Evolutionary conservation across 1,284 basidiomycete species (phyloP).

Genomic region (Cutaneotrichosporon mucoides): DNA sequence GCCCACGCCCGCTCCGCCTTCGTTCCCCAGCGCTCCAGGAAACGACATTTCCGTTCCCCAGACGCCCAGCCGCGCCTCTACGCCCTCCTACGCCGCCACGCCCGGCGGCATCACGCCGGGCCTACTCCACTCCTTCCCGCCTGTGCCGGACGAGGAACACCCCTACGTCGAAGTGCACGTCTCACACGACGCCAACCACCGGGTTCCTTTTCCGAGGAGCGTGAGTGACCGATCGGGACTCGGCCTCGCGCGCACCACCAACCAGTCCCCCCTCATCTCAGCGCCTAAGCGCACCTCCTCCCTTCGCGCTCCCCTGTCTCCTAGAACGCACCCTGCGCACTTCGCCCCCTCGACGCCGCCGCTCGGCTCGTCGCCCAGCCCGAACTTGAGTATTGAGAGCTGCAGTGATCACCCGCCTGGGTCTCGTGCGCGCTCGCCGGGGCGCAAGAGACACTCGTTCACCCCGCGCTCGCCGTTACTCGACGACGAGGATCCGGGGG

Average conservation of each 20-base stretch:
- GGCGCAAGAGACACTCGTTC: slow-evolving; percentile 13
- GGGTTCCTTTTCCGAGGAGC: slow-evolving; percentile 33
- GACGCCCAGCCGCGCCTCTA: background rate
- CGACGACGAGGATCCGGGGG: slow-evolving; percentile 46
- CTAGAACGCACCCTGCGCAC: background rate
- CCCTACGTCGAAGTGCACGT: slow-evolving; percentile 43
- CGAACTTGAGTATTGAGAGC: slow-evolving; percentile 6
- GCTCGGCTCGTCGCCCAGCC: background rate
- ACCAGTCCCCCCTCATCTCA: background rate
- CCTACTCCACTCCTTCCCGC: slow-evolving; percentile 27
- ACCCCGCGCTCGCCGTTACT: slow-evolving; percentile 31
- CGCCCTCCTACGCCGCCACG: background rate
- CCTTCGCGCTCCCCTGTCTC: background rate
- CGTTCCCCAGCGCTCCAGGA: slow-evolving; percentile 3
- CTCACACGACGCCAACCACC: slow-evolving; percentile 9
- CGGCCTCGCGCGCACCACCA: slow-evolving; percentile 19
- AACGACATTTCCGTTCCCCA: slow-evolving; percentile 1
- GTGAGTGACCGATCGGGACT: slow-evolving; percentile 20
- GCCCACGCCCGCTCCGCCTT: slow-evolving; percentile 1
- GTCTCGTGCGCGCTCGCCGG: background rate
- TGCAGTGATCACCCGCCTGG: background rate
- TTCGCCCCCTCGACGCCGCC: background rate
- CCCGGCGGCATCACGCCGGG: background rate
- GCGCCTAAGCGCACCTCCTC: slow-evolving; percentile 2
- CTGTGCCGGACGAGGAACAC: slow-evolving; percentile 43